Base-by-base conservation (phyloP, 208 protist species). In the Leishmania guyanensis region DNA sequence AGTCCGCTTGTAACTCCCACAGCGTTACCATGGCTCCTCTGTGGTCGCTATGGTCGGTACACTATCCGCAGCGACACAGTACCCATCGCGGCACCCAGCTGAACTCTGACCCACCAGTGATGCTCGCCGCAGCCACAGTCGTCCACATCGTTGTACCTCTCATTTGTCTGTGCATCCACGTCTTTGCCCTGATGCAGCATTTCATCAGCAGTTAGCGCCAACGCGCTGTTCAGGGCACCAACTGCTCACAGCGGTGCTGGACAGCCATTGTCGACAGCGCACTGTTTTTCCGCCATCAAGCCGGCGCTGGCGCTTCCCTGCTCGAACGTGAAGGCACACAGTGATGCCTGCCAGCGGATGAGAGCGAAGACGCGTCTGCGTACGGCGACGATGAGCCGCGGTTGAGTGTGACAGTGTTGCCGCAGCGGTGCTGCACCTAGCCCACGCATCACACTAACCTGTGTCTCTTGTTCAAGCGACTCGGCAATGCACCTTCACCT, bases 21-120 rank as follows among this genome's bases (percentile, higher is more conserved):
- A 53, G 20, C 53, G 16, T 48, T 43, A 2, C n/a, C 29, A n/a
- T 33, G 53, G 26, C 72, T 26, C 33, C 33, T 8, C 36, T 33
- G n/a, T 58, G 29, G 72, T 17, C 72, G 10, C 72, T 5, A 46
- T 26, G n/a, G 51, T 33, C 51, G 26, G 72, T 26, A 29, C 66
- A 54, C 5, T 85, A 85, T 33, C 82, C 39, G 58, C 77, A 77
- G 29, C 82, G 82, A 9, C 72, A 78, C 29, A 81, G 82, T 36
- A 85, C 72, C 1, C 68, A 81, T 26, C 82, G 77, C 22, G 82
- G 77, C 8, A 81, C 70, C n/a, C 76, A 81, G 71, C 48, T 85
- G 22, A 54, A 73, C 46, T 6, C 48, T 14, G 81, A 84, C n/a
- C 2, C 50, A 4, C 2, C 36, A 12, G 33, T 39, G 43, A 10